A percentile compares a stretch with the other conserved stretches of the same genome.
These are phyloP conservation scores for Deinandra increscens DNA, from an alignment of 129 eudicot species.

Conservation along the genomic window DNA sequence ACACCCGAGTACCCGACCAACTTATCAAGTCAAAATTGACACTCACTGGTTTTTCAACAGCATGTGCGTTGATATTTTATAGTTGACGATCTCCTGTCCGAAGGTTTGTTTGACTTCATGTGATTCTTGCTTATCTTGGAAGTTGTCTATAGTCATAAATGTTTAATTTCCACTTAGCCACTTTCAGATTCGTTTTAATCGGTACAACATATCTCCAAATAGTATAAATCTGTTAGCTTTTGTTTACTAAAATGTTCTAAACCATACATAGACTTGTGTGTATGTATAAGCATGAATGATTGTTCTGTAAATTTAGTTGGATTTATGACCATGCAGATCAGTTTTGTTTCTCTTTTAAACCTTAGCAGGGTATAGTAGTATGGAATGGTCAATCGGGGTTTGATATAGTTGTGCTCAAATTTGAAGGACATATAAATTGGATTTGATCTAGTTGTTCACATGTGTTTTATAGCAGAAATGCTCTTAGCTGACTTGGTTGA, in stretches of 20 bases:
- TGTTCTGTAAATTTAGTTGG: slow-evolving; percentile 4
- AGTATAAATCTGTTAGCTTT: not conserved
- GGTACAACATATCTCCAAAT: not conserved
- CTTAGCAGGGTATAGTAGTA: not conserved
- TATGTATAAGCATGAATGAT: not conserved
- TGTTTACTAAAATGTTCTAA: not conserved
- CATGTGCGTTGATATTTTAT: slow-evolving; percentile 9
- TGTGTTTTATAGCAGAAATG: not conserved
- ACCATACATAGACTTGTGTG: not conserved
- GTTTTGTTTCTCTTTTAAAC: not conserved
- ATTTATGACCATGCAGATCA: too few species aligned
- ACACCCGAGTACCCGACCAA: not conserved
- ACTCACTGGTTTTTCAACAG: slow-evolving; percentile 7
- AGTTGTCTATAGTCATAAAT: not conserved
- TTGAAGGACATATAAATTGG: not conserved
- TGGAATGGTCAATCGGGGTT: not conserved
- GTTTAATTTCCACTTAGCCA: not conserved
- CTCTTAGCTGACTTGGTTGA: not conserved
- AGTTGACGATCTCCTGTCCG: slow-evolving; percentile 13
- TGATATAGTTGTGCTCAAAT: not conserved
- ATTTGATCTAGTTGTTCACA: not conserved
- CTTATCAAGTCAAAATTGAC: not conserved
- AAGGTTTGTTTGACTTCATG: slow-evolving; percentile 7
- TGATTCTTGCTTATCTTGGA: not conserved
- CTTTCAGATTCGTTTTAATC: not conserved